Conservation (phyloP, 805 yeast species). For the Metschnikowia kunwiensis region DNA sequence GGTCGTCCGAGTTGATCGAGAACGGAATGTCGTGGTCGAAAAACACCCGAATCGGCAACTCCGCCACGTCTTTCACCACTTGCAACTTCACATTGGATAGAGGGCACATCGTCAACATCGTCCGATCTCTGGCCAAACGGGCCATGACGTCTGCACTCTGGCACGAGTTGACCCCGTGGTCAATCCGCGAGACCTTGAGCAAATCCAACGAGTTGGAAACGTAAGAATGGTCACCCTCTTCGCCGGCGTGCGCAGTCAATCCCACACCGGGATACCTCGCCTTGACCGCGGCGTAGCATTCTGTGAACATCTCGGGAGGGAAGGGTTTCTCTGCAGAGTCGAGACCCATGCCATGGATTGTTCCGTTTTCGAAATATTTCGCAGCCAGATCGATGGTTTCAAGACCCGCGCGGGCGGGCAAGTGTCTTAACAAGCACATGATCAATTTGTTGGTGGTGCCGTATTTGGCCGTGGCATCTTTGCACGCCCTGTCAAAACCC, state of each 20-base stretch:
- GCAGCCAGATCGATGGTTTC: slow-evolving; percentile 53
- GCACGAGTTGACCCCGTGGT: slow-evolving; percentile 72
- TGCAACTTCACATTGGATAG: slow-evolving; percentile 72
- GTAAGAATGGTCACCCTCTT: slow-evolving; percentile 77
- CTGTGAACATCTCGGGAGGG: slow-evolving; percentile 68
- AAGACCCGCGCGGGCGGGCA: slow-evolving; percentile 58
- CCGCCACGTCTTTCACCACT: slow-evolving; percentile 63
- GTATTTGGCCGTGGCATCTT: slow-evolving; percentile 54
- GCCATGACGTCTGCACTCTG: slow-evolving; percentile 53
- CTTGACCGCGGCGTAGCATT: slow-evolving; percentile 54
- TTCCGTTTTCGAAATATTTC: slow-evolving; percentile 51
- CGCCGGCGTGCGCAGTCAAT: slow-evolving; percentile 86
- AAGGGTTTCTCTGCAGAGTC: slow-evolving; percentile 77
- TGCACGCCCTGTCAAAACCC: slow-evolving; percentile 68
- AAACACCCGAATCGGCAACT: slow-evolving; percentile 62
- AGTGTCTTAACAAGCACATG: slow-evolving; percentile 79
- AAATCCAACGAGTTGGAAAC: slow-evolving; percentile 56
- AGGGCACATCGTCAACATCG: slow-evolving; percentile 72
- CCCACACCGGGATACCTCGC: slow-evolving; percentile 51
- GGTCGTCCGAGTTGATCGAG: slow-evolving; percentile 60
- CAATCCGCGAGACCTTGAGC: slow-evolving; percentile 60
- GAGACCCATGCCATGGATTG: slow-evolving; percentile 74
- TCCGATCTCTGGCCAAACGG: slow-evolving; percentile 52
- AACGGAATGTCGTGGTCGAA: slow-evolving; percentile 65
- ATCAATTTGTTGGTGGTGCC: slow-evolving; percentile 69